phyloP scores from a whole-genome alignment of 2,329 filamentous ascomycete species.

The Nothomitra cinnamomea region DNA sequence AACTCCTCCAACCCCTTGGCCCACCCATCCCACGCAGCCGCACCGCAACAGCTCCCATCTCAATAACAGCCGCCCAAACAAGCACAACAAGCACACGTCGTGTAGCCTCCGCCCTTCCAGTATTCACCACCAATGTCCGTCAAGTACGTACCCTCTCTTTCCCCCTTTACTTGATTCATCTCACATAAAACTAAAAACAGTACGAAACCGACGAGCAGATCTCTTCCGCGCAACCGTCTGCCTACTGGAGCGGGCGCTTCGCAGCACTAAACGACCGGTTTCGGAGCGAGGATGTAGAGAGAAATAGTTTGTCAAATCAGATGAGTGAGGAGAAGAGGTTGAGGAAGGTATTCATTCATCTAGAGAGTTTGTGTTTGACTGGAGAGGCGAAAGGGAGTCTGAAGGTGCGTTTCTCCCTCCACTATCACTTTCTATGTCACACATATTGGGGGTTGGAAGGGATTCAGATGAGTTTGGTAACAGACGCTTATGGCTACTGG shows the following conservation, averaged over 20 bases:
- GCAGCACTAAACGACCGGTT: conserved; percentile 38
- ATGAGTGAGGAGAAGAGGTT: conserved; percentile 14
- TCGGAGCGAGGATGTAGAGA: conserved; percentile 25
- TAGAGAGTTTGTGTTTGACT: conserved; percentile 20
- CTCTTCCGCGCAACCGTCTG: conserved; percentile 19
- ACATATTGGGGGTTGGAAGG: no score
- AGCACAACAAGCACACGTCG: no score
- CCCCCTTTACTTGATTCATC: background rate
- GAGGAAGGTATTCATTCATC: conserved; percentile 19
- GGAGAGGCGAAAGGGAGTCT: conserved; percentile 21
- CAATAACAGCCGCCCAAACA: no score
- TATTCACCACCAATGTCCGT: background rate
- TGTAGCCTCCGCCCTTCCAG: background rate
- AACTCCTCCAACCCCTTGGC: background rate
- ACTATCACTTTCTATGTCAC: background rate
- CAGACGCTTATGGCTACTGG: no score
- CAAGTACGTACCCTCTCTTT: background rate
- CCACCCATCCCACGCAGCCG: background rate
- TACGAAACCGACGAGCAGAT: conserved; percentile 4
- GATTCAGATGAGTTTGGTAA: no score
- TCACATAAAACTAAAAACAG: background rate
- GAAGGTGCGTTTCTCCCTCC: conserved; percentile 5
- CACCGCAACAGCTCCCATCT: background rate
- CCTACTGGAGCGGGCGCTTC: conserved; percentile 48
- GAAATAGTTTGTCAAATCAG: conserved; percentile 8